Conservation (phyloP, 805 yeast genomes). For the Blastobotrys chiropterorum region DNA sequence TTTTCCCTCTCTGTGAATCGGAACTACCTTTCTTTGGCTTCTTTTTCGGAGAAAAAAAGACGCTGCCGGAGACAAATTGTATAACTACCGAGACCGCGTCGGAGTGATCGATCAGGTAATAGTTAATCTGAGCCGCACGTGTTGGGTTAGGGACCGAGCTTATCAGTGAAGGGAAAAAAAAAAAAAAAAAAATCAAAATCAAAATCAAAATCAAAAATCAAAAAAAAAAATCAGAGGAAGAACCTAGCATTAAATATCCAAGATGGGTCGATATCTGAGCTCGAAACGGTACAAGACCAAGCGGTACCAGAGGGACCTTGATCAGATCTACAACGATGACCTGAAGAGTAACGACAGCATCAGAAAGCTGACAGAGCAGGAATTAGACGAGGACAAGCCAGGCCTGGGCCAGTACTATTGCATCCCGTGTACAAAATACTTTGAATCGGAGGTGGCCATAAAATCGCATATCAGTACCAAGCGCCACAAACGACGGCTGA, state of each 20-base stretch:
- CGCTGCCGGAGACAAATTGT: no score
- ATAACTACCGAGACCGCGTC: no score
- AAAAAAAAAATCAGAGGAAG: neutral
- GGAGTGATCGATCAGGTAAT: no score
- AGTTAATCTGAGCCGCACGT: neutral
- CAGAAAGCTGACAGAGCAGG: constrained; percentile 57
- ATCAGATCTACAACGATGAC: constrained; percentile 68
- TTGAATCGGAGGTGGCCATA: constrained; percentile 68
- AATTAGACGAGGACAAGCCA: constrained; percentile 81
- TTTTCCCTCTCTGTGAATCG: no score
- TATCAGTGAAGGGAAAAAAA: neutral
- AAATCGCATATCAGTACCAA: constrained; percentile 69
- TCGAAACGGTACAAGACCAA: constrained; percentile 69
- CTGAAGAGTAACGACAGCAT: constrained; percentile 60
- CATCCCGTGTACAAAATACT: constrained; percentile 88
- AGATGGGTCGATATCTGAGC: constrained; percentile 83
- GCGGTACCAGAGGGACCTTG: constrained; percentile 51
- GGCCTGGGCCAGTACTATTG: constrained; percentile 95
- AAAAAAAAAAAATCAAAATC: neutral
- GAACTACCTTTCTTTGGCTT: no score
- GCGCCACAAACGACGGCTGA: constrained; percentile 81
- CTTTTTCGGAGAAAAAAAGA: no score
- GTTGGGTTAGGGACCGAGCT: neutral
- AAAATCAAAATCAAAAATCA: neutral
- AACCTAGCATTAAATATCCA: neutral